Evolutionary conservation across 2,329 filamentous ascomycete genomes (phyloP), one percentile per base, ranked within the genome.

Genomic region (Colletotrichum cuscutae): DNA sequence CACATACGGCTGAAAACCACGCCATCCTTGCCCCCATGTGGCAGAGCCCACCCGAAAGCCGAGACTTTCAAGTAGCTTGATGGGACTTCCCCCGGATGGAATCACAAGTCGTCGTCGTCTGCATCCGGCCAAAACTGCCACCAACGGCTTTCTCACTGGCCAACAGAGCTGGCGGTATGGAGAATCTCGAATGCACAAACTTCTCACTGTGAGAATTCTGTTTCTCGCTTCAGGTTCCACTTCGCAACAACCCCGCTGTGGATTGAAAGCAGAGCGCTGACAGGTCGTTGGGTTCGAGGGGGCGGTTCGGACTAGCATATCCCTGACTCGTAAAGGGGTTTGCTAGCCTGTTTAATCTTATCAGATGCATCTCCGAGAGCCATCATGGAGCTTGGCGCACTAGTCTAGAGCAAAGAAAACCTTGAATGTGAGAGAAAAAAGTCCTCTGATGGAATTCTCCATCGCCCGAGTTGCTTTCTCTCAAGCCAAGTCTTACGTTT

Each of bases 311-410:
- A 46, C 66, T 35, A 9, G 59, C 42, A 69, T 13, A 30, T 26
- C 70, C 71, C 49, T 70, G 71, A 61, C 71, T 73, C 71, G 56
- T 13, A 62, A 30, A 12, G 56, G 46, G 56, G 56, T n/a, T 26
- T 56, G 9, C 12, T 26, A 56, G n/a, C 66, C 54, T 28, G 26
- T 37, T 52, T 69, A 65, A 71, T 73, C 71, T 73, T 73, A 73
- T 73, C 71, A 73, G 71, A 73, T 73, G 71, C 49, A 60, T 42
- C 60, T 70, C 60, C 32, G 42, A 65, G 37, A 15, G 26, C 42
- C 35, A 64, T 70, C 60, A 37, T 52, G 15, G 52, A 5, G 13
- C 71, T 70, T 71, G 71, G 66, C 71, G 54, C 60, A 30, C 66
- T 70, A 65, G 59, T 30, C 52, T 32, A 7, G 26, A 9, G 11